Conservation (phyloP, 805 yeast species). For the fission yeast (Schizosaccharomyces pombe) region DNA sequence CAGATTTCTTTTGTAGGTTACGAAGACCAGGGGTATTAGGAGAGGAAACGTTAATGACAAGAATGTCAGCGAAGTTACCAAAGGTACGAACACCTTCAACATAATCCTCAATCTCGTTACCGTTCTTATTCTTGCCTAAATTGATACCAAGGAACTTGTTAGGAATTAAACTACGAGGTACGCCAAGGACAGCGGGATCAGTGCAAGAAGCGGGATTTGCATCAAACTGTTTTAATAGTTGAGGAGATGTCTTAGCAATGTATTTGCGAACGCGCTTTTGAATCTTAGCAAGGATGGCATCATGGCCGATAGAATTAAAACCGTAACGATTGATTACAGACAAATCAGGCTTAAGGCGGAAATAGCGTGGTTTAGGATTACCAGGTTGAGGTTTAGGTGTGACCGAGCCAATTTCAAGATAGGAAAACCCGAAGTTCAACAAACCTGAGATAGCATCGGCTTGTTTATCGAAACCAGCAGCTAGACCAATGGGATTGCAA, state of each 20-base stretch:
- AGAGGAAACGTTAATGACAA: conserved; percentile 77
- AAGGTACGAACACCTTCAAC: conserved; percentile 60
- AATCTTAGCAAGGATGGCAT: conserved; percentile 43
- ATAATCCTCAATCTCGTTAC: conserved; percentile 75
- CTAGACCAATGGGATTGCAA: conserved; percentile 67
- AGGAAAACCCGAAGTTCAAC: conserved; percentile 57
- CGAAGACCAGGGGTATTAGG: conserved; percentile 93
- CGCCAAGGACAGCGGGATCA: conserved; percentile 10
- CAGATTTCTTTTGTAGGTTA: conserved; percentile 55
- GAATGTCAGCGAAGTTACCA: conserved; percentile 67
- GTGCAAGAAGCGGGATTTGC: conserved; percentile 6
- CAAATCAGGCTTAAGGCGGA: conserved; percentile 59
- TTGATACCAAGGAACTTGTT: conserved; percentile 57
- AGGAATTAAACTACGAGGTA: conserved; percentile 28
- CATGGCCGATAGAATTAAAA: conserved; percentile 78
- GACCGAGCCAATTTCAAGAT: conserved; percentile 79
- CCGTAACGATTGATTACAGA: conserved; percentile 92
- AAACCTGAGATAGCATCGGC: conserved; percentile 76
- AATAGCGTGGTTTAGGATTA: conserved; percentile 79
- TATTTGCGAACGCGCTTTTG: conserved; percentile 34
- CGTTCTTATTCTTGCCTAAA: conserved; percentile 76
- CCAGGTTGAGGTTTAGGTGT: conserved; percentile 90
- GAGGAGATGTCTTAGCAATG: conserved; percentile 8
- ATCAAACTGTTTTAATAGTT: conserved; percentile 8
- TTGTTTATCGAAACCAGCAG: conserved; percentile 89